Percentiles rank a stretch among this genome's conserved stretches.
Conservation (phyloP, 495 filamentous ascomycete genomes). For the Podospora bellae-mahoneyi region DNA sequence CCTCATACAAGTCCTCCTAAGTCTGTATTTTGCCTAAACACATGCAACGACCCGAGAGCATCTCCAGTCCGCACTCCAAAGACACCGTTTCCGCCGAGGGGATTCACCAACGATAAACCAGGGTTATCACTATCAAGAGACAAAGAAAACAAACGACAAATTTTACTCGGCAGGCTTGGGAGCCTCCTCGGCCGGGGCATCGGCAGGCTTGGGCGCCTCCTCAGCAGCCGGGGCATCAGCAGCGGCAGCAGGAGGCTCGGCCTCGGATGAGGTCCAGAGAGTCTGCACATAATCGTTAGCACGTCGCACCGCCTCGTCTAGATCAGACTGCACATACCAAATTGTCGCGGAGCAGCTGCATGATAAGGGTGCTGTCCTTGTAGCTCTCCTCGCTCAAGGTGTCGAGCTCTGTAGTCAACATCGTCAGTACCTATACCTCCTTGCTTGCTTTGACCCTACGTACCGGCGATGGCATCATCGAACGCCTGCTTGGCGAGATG, state of each 20-base stretch:
- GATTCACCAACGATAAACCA: slow-evolving; percentile 41
- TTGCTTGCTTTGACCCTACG: not conserved
- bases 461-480: slow-evolving; percentile 86
- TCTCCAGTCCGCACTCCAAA: slow-evolving; percentile 53
- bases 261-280: slow-evolving; percentile 98
- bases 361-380: slow-evolving; percentile 99
- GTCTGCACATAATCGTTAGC: slow-evolving; percentile 54
- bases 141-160: slow-evolving; percentile 31
- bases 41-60: slow-evolving; percentile 49
- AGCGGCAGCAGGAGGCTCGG: slow-evolving; percentile 69
- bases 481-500: slow-evolving; percentile 99
- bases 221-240: slow-evolving; percentile 61
- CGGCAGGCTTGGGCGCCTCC: slow-evolving; percentile 38
- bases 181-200: slow-evolving; percentile 42
- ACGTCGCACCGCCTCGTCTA: not conserved
- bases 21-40: slow-evolving; percentile 49
- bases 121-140: slow-evolving; percentile 35
- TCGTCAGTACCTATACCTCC: slow-evolving; percentile 57
- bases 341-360: slow-evolving; percentile 99
- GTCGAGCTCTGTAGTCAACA: slow-evolving; percentile 98
- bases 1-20: slow-evolving; percentile 32
- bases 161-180: slow-evolving; percentile 50
- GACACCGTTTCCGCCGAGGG: slow-evolving; percentile 48
- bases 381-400: slow-evolving; percentile 98
- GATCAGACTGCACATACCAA: slow-evolving; percentile 60